Conservation (phyloP, 2,329 filamentous ascomycete genomes). For the Tolypocladium tundrense region DNA sequence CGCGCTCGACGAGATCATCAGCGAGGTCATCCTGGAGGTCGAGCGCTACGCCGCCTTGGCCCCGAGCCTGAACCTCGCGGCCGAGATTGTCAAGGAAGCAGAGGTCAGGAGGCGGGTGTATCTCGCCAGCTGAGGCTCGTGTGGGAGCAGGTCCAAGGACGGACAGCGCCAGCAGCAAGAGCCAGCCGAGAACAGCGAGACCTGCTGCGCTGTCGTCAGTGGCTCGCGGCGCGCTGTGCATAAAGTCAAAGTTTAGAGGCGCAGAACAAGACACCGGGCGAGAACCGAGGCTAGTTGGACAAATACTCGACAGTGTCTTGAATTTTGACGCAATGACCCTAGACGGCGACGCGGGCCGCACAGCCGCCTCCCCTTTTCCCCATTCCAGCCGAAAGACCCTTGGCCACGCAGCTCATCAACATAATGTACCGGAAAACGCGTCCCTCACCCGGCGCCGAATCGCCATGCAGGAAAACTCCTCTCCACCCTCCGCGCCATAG, state of each 20-base stretch:
- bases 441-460: neutral
- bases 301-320: neutral
- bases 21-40: conserved; percentile 65
- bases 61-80: conserved; percentile 64
- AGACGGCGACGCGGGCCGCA: no score
- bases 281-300: neutral
- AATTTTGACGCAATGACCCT: neutral
- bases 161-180: neutral
- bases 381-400: no score
- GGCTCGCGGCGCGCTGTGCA: no score
- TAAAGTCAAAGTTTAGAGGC: neutral
- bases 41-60: conserved; percentile 65
- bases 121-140: conserved; percentile 34
- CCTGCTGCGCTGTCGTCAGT: no score
- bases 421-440: neutral
- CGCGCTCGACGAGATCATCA: conserved; percentile 65
- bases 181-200: neutral
- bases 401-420: neutral
- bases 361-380: no score
- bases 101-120: conserved; percentile 60
- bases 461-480: neutral
- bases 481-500: neutral
- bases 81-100: conserved; percentile 72
- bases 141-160: neutral
- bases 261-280: neutral